Evolutionary conservation across 78 protist genomes (phyloP).

Genomic region (Salpingoeca rosetta): DNA sequence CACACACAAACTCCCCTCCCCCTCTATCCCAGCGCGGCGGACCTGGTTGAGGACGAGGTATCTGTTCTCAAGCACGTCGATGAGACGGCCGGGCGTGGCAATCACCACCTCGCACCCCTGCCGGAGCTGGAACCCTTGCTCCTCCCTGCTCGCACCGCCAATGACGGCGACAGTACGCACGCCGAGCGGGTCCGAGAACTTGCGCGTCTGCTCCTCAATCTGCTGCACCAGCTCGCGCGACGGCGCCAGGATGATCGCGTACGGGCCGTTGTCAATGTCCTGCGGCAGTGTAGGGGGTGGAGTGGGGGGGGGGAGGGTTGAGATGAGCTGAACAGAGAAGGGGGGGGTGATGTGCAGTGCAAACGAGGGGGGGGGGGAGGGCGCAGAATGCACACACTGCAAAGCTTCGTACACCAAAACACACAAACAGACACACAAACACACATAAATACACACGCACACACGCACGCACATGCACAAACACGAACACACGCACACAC

Average conservation of each 20-base stretch:
- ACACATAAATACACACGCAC: too few relatives aligned
- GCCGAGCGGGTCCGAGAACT: constrained; percentile 26
- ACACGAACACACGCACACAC: too few relatives aligned
- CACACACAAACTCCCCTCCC: too few relatives aligned
- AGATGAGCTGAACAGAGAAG: too few relatives aligned
- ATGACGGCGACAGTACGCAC: constrained; percentile 41
- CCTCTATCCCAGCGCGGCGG: not conserved
- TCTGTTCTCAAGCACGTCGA: constrained; percentile 85
- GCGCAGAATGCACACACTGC: too few relatives aligned
- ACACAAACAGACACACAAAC: too few relatives aligned
- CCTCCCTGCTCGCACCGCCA: constrained; percentile 19
- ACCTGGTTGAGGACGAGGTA: constrained; percentile 18
- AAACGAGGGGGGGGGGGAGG: too few relatives aligned
- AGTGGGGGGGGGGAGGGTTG: too few relatives aligned
- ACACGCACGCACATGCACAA: too few relatives aligned
- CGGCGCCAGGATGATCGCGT: constrained; percentile 74
- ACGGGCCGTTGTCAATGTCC: constrained; percentile 26
- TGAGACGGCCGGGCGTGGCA: constrained; percentile 99
- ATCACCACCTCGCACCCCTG: constrained; percentile 89
- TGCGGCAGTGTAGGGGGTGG: too few relatives aligned
- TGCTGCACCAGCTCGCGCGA: constrained; percentile 85
- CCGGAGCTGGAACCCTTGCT: not conserved
- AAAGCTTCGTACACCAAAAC: too few relatives aligned
- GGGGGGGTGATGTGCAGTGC: too few relatives aligned
- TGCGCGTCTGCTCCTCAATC: constrained; percentile 66